Base-by-base conservation (phyloP, 1,139 yeast genomes). In the Yamadazyma aaseri region DNA sequence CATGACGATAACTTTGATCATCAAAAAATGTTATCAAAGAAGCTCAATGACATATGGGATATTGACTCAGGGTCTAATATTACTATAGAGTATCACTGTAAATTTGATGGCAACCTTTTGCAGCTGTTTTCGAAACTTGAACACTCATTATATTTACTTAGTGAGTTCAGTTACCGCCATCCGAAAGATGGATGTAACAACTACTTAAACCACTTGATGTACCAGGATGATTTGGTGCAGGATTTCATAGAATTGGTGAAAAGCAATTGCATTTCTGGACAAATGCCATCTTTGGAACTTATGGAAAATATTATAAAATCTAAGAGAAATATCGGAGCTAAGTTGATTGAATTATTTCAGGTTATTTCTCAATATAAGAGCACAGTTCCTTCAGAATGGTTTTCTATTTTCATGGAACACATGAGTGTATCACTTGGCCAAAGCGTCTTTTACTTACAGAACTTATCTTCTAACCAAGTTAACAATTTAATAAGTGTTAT, bases 371-470 rank as follows among this genome's bases (percentile, higher is more conserved):
- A 33, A 1, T 29, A 12, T 22, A 33, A 25, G n/a, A 28, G 10
- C 16, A 41, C 26, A 1, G 27, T 56, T 6, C 50, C 61, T 1
- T 34, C 34, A 1, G 44, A 44, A 4, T 45, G 45, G 20, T 45
- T 53, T 20, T 40, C 50, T 2, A 53, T 50, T 16, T 18, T 49
- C 3, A 44, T 69, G 32, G 37, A 56, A 8, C 50, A 54, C 23
- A 53, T 58, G 13, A 46, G 54, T 0, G 48, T 68, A 10, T 61
- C 78, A 0, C 45, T 51, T 12, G 51, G 63, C 5, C 43, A 70
- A 8, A 66, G 73, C 20, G 49, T 46, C 4, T 46, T 43, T 22
- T 32, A 38, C 36, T 34, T 31, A n/a, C 26, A 31, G n/a, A 35
- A 44, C 6, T 40, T 46, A 4, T 23, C 38, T 2, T 14, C 26